A percentile compares a stretch with the other conserved stretches of the same genome.
Evolutionary conservation across 2,329 filamentous ascomycete species (phyloP).

Genomic region (Fusarium cicatricum): DNA sequence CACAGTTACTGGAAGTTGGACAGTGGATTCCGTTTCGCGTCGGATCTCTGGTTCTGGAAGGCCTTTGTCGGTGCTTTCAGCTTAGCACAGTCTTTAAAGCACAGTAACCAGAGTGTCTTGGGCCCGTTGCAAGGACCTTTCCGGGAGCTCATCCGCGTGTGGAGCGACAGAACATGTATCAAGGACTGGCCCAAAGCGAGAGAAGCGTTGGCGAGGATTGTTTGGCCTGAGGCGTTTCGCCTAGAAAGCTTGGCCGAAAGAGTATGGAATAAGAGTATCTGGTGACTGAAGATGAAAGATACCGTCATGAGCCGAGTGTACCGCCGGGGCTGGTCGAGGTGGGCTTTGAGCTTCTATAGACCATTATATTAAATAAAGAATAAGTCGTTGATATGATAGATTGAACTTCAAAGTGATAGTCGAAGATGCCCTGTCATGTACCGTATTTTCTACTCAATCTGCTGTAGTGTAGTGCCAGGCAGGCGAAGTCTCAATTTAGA

Average conservation of each 20-base stretch:
- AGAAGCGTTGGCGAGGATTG: background rate
- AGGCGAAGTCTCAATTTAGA: too few species aligned
- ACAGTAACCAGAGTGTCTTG: background rate
- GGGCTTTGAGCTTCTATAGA: too few species aligned
- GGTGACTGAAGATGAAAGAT: too few species aligned
- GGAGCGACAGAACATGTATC: conserved; percentile 8
- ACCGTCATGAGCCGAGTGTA: too few species aligned
- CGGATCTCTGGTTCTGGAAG: conserved; percentile 34
- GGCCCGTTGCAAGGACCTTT: background rate
- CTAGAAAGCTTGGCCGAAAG: background rate
- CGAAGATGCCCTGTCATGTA: too few species aligned
- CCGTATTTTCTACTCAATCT: too few species aligned
- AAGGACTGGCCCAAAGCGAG: conserved; percentile 9
- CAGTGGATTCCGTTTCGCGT: background rate
- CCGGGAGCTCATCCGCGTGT: conserved; percentile 8
- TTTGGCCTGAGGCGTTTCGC: conserved; percentile 11
- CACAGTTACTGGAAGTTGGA: background rate
- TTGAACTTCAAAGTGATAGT: too few species aligned
- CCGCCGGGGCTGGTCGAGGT: too few species aligned
- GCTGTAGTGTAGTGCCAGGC: too few species aligned
- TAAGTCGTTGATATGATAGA: too few species aligned
- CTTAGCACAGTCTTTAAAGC: conserved; percentile 3
- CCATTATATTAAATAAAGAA: too few species aligned
- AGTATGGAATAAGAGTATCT: conserved; percentile 15
- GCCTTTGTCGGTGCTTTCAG: conserved; percentile 32